Conservation (phyloP, 495 filamentous ascomycete species). For the Xylaria intraflava region DNA sequence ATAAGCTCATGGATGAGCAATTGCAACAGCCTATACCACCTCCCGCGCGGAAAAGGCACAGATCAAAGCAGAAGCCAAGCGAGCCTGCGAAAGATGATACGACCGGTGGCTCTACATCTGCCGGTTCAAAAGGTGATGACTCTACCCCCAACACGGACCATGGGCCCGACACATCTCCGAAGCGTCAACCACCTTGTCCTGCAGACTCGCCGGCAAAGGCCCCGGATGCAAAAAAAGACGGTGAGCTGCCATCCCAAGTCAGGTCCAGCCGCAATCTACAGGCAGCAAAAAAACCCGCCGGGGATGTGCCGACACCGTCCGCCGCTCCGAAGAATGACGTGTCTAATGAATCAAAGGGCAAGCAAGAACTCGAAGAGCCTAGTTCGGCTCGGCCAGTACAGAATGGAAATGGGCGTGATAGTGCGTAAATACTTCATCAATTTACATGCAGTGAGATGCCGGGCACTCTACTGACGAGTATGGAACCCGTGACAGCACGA, state of each 20-base stretch:
- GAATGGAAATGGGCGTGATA: background rate
- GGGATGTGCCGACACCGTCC: background rate
- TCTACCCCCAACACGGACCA: background rate
- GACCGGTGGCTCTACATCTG: background rate
- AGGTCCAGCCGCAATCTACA: background rate
- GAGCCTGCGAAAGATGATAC: background rate
- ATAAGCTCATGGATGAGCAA: constrained; percentile 31
- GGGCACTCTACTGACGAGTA: background rate
- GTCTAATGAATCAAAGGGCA: constrained; percentile 13
- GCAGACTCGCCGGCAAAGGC: background rate
- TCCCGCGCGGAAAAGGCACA: constrained; percentile 6
- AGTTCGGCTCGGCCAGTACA: background rate
- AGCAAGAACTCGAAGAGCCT: background rate
- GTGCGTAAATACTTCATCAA: background rate
- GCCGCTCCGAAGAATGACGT: background rate
- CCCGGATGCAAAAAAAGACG: constrained; percentile 3
- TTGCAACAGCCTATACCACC: constrained; percentile 20
- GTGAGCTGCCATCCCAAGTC: constrained; percentile 5
- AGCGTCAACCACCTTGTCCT: background rate
- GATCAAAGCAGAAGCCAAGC: background rate
- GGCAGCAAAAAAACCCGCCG: background rate
- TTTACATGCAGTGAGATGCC: background rate
- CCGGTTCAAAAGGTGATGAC: background rate
- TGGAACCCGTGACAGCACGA: background rate
- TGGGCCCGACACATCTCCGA: background rate